Evolutionary conservation across 192 early-diverging fungal species (phyloP).

Genomic region (Gaertneriomyces sp.): DNA sequence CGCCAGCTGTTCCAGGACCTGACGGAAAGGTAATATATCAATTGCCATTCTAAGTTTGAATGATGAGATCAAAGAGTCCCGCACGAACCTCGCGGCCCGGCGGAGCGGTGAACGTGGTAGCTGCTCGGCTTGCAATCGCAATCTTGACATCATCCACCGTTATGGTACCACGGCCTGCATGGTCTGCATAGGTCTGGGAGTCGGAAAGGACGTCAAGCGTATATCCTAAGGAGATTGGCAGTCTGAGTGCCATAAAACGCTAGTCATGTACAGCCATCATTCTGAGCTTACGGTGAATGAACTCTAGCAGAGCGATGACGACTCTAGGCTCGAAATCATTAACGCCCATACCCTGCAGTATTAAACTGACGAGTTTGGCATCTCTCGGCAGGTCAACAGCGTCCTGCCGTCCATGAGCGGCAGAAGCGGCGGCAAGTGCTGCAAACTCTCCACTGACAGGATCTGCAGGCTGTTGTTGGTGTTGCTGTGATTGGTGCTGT

Average conservation of each 20-base stretch:
- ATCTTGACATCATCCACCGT: conserved; percentile 82
- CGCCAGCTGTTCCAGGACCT: conserved; percentile 45
- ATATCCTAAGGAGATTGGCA: conserved; percentile 57
- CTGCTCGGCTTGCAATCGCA: conserved; percentile 86
- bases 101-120: conserved; percentile 85
- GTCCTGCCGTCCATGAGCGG: conserved; percentile 36
- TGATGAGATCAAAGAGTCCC: background rate
- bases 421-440: conserved; percentile 15
- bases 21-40: background rate
- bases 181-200: conserved; percentile 87
- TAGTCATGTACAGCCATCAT: background rate
- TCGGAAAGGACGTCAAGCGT: conserved; percentile 89
- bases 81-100: conserved; percentile 78
- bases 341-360: conserved; percentile 79
- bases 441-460: conserved; percentile 16
- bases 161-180: conserved; percentile 74
- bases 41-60: background rate
- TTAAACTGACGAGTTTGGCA: conserved; percentile 79
- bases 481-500: background rate
- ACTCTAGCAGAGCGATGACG: conserved; percentile 87
- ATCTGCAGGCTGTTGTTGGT: conserved; percentile 1
- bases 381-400: conserved; percentile 44
- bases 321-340: conserved; percentile 89
- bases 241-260: background rate
- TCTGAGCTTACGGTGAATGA: conserved; percentile 70